These are phyloP conservation scores for Pycnococcus provasolii DNA, from an alignment of 139 green algal genomes.

Conservation along the genomic window DNA sequence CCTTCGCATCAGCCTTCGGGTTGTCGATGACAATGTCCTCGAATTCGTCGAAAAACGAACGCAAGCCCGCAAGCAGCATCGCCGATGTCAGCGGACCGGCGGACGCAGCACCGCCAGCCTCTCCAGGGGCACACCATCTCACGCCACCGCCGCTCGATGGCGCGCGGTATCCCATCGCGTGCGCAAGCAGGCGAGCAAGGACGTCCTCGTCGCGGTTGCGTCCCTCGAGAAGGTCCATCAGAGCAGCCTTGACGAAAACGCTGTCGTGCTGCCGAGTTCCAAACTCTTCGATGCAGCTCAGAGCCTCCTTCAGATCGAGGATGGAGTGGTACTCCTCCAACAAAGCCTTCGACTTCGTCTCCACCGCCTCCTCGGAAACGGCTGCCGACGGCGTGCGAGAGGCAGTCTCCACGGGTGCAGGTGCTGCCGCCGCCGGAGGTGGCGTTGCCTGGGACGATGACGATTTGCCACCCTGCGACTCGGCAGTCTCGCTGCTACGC, in stretches of 20 bases:
- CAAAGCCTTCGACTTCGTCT: constrained; percentile 26
- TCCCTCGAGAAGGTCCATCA: too few relatives aligned
- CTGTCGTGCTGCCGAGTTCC: neutral
- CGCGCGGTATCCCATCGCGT: too few relatives aligned
- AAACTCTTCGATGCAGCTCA: constrained; percentile 30
- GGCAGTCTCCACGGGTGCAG: neutral
- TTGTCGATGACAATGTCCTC: too few relatives aligned
- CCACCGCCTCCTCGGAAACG: constrained; percentile 9
- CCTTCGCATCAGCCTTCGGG: too few relatives aligned
- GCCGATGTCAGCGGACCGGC: too few relatives aligned
- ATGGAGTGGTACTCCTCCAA: constrained; percentile 29
- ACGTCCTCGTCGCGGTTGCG: too few relatives aligned
- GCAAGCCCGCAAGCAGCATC: too few relatives aligned
- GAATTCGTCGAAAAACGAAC: too few relatives aligned
- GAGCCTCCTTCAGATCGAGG: constrained; percentile 22
- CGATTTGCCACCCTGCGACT: neutral
- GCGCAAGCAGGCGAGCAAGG: too few relatives aligned
- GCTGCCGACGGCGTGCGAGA: neutral
- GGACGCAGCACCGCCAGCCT: too few relatives aligned
- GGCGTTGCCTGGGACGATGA: neutral
- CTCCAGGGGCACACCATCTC: too few relatives aligned
- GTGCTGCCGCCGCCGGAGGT: neutral
- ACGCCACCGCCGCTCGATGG: too few relatives aligned
- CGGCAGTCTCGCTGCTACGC: neutral
- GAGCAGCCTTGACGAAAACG: neutral